These are phyloP conservation scores for Isatis lusitanica DNA, from an alignment of 441 rosid species.

Conservation along the genomic window DNA sequence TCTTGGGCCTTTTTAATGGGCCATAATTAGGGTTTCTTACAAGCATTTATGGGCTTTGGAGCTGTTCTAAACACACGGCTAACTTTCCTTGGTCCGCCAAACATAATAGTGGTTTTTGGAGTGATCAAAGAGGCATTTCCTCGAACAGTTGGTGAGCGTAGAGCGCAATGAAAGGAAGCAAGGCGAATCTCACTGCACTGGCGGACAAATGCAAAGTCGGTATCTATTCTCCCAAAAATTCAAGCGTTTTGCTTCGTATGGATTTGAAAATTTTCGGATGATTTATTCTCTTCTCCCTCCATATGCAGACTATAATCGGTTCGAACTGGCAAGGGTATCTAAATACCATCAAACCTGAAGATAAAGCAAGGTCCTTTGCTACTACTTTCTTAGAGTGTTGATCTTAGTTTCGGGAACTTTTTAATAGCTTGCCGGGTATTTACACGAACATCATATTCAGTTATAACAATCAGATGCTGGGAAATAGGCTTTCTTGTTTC, in stretches of 20 bases:
- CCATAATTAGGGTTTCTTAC: neutral
- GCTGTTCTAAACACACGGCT: neutral
- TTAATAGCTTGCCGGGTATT: no score
- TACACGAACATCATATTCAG: no score
- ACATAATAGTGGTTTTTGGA: neutral
- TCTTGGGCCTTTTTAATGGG: neutral
- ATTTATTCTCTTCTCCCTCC: neutral
- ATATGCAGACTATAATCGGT: slow-evolving; percentile 66
- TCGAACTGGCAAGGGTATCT: slow-evolving; percentile 85
- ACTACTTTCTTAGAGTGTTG: neutral
- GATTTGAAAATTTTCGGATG: neutral
- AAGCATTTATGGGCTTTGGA: neutral
- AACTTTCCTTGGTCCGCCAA: neutral
- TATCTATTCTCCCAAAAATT: neutral
- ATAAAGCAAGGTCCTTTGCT: slow-evolving; percentile 67
- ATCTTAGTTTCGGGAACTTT: neutral
- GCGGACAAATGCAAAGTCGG: slow-evolving; percentile 81
- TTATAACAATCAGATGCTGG: neutral
- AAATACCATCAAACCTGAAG: slow-evolving; percentile 79
- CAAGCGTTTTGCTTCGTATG: neutral
- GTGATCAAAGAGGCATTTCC: slow-evolving; percentile 37
- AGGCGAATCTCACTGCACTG: slow-evolving; percentile 45
- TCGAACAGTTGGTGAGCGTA: slow-evolving; percentile 50
- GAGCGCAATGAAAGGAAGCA: slow-evolving; percentile 52
- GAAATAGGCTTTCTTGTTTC: neutral